A percentile compares a stretch with the other conserved stretches of the same genome.
Evolutionary conservation across 2,329 filamentous ascomycete species (phyloP).

Genomic region (Cadophora sp.): DNA sequence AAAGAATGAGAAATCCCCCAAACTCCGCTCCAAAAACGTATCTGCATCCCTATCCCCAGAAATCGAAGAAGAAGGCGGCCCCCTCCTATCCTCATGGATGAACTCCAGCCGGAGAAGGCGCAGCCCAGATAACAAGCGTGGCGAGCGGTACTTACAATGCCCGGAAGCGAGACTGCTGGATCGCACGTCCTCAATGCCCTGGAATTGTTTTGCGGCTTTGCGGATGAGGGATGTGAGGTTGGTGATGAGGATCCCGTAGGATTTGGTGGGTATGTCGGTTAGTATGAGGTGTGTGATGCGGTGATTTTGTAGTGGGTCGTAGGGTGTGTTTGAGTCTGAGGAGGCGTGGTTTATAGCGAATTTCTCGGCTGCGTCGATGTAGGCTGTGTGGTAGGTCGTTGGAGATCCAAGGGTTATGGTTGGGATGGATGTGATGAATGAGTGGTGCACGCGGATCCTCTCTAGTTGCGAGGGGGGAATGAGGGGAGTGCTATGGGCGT

Average conservation of each 20-base stretch:
- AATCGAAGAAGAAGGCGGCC: slow-evolving; percentile 21
- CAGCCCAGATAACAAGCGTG: slow-evolving; percentile 57
- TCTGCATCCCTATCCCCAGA: slow-evolving; percentile 42
- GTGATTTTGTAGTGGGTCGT: slow-evolving; percentile 63
- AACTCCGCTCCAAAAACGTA: slow-evolving; percentile 28
- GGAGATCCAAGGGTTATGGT: slow-evolving; percentile 40
- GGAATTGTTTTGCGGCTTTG: slow-evolving; percentile 57
- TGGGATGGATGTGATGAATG: slow-evolving; percentile 62
- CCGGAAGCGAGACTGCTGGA: slow-evolving; percentile 22
- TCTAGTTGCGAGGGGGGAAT: slow-evolving; percentile 55
- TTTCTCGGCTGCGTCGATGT: slow-evolving; percentile 50
- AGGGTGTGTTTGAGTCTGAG: slow-evolving; percentile 50
- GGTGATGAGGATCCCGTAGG: slow-evolving; percentile 57
- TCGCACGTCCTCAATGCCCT: slow-evolving; percentile 46
- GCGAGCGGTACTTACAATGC: slow-evolving; percentile 45
- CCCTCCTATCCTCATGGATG: not conserved
- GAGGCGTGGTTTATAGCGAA: slow-evolving; percentile 35
- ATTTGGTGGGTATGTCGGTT: slow-evolving; percentile 60
- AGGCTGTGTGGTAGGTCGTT: slow-evolving; percentile 15
- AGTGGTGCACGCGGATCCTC: slow-evolving; percentile 63
- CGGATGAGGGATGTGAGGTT: slow-evolving; percentile 56
- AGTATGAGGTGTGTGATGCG: slow-evolving; percentile 60
- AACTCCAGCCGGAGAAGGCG: slow-evolving; percentile 62
- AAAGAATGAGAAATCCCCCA: slow-evolving; percentile 43
- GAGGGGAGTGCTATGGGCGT: slow-evolving; percentile 3